These are phyloP conservation scores for Aspergillus sp. DNA, from an alignment of 2,329 filamentous ascomycete genomes.

Conservation along the genomic window DNA sequence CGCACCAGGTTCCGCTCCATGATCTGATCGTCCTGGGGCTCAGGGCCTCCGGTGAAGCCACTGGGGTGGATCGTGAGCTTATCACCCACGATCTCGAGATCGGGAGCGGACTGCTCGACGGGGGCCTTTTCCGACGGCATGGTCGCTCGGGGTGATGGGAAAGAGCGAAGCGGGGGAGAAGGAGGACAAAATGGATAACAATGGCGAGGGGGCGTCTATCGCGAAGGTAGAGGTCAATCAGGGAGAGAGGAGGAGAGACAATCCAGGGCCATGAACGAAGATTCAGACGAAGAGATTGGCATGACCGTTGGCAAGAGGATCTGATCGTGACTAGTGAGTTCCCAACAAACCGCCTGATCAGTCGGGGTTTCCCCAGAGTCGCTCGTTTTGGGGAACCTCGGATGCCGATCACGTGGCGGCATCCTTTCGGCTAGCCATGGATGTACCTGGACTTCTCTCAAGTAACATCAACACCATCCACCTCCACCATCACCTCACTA, in stretches of 20 bases:
- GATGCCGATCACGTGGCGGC: constrained; percentile 14
- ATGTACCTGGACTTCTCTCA: not conserved
- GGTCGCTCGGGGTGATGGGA: constrained; percentile 8
- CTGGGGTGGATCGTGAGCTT: constrained; percentile 72
- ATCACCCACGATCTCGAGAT: constrained; percentile 73
- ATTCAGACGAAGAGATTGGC: not conserved
- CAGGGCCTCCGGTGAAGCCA: constrained; percentile 51
- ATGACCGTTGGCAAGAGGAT: not conserved
- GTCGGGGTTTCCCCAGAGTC: constrained; percentile 26
- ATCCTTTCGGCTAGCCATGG: constrained; percentile 17
- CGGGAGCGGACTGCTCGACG: constrained; percentile 59
- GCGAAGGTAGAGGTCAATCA: not conserved
- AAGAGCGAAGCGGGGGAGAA: not conserved
- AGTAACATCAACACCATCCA: not conserved
- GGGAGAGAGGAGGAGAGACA: not conserved
- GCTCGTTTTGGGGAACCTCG: constrained; percentile 16
- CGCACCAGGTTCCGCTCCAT: constrained; percentile 53
- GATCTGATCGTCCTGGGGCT: constrained; percentile 45
- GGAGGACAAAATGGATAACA: not conserved
- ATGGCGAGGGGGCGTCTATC: not conserved
- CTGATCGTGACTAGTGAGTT: constrained; percentile 13
- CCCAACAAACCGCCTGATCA: constrained; percentile 26
- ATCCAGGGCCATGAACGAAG: constrained; percentile 7
- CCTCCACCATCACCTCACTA: too few relatives aligned
- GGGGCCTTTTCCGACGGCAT: constrained; percentile 34